Conservation (phyloP, 2,329 filamentous ascomycete genomes). For the Piedraia hortae region DNA sequence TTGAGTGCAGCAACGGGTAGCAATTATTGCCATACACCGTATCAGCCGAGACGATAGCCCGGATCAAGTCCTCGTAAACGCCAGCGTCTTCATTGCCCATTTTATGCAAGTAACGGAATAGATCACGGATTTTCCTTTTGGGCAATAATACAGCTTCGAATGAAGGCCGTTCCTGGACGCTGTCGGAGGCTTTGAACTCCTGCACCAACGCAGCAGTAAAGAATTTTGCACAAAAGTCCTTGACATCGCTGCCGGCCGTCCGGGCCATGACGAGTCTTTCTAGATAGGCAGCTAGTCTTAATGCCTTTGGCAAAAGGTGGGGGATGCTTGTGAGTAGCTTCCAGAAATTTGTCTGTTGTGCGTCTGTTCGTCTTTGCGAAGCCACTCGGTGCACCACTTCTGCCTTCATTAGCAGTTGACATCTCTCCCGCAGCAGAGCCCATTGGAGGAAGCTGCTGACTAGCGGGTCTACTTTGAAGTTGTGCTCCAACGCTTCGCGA, state of each 20-base stretch:
- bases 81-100: constrained; percentile 2
- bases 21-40: constrained; percentile 1
- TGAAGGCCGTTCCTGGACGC: not conserved
- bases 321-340: constrained; percentile 4
- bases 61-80: constrained; percentile 3
- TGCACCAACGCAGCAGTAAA: constrained; percentile 4
- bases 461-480: constrained; percentile 6
- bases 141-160: constrained; percentile 1
- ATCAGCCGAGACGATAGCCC: constrained; percentile 1
- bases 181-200: constrained; percentile 2
- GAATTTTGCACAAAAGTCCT: constrained; percentile 3
- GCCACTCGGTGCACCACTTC: constrained; percentile 2
- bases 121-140: constrained; percentile 2
- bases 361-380: not conserved
- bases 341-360: constrained; percentile 4
- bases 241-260: constrained; percentile 1
- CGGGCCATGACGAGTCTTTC: constrained; percentile 1
- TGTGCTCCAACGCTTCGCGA: constrained; percentile 7
- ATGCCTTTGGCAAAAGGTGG: constrained; percentile 4
- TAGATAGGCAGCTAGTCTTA: constrained; percentile 2
- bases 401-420: constrained; percentile 5
- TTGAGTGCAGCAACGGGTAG: constrained; percentile 3
- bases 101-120: constrained; percentile 3
- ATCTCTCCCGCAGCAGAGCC: constrained; percentile 3
- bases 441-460: constrained; percentile 5